Conservation (phyloP, 2,329 filamentous ascomycete species). For the Didymella segeticola region DNA sequence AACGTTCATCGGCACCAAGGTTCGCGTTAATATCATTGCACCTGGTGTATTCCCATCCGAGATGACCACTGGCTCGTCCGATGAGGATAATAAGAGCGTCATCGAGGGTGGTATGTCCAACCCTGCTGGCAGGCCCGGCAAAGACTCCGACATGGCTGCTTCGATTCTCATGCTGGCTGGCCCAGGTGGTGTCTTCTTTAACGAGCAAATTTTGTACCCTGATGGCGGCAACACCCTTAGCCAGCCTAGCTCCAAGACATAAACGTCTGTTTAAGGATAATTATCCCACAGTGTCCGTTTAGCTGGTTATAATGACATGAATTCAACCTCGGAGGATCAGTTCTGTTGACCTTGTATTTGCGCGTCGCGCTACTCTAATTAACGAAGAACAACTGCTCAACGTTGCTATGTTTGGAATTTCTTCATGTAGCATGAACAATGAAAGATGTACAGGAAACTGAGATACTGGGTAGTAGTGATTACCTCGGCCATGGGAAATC, state of each 20-base stretch:
- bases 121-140: constrained; percentile 47
- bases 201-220: constrained; percentile 61
- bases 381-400: no score
- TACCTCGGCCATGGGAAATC: no score
- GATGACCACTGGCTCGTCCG: constrained; percentile 58
- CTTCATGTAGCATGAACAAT: no score
- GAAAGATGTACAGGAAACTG: no score
- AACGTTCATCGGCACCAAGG: constrained; percentile 52
- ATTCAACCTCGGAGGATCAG: no score
- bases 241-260: constrained; percentile 22
- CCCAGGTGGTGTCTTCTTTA: constrained; percentile 59
- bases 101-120: constrained; percentile 53
- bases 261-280: background rate
- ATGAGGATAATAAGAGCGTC: constrained; percentile 56
- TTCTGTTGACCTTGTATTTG: no score
- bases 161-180: constrained; percentile 60
- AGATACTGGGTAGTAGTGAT: no score
- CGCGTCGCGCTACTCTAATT: no score
- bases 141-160: constrained; percentile 56
- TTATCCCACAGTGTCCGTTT: background rate
- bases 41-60: constrained; percentile 55
- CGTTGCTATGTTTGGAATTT: no score
- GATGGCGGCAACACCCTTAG: constrained; percentile 50
- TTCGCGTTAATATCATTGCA: constrained; percentile 54
- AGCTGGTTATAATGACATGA: background rate